Evolutionary conservation across 2,329 filamentous ascomycete genomes (phyloP).

Genomic region (Fusarium sp.): DNA sequence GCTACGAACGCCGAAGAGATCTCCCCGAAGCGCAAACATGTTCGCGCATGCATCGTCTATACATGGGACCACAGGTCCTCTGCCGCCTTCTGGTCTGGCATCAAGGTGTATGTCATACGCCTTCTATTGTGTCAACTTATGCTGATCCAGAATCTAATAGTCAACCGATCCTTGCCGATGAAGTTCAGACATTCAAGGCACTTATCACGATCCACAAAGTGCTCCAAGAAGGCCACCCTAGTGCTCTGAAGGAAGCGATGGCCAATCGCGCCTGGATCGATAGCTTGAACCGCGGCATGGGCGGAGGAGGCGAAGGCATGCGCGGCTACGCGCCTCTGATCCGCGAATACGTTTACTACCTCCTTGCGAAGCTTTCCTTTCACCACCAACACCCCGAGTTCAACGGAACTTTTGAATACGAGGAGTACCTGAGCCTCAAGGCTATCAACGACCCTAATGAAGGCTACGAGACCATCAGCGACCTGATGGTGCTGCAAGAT

Average conservation of each 20-base stretch:
- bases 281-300: slow-evolving; percentile 84
- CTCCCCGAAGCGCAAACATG: slow-evolving; percentile 87
- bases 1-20: slow-evolving; percentile 76
- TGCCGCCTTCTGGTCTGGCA: slow-evolving; percentile 93
- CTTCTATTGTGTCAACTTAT: slow-evolving; percentile 13
- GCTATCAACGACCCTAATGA: slow-evolving; percentile 99
- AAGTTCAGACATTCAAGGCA: slow-evolving; percentile 98
- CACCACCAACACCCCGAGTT: slow-evolving; percentile 97
- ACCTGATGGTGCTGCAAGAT: slow-evolving; percentile 96
- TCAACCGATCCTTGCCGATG: slow-evolving; percentile 97
- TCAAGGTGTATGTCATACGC: slow-evolving; percentile 86
- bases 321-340: slow-evolving; percentile 93
- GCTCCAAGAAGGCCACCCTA: slow-evolving; percentile 93
- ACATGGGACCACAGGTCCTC: slow-evolving; percentile 99
- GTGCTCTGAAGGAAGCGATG: slow-evolving; percentile 88
- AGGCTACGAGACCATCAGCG: slow-evolving; percentile 95
- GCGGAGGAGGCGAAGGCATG: slow-evolving; percentile 84
- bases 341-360: slow-evolving; percentile 94
- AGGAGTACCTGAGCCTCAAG: slow-evolving; percentile 98
- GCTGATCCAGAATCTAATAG: slow-evolving; percentile 57
- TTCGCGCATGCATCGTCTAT: slow-evolving; percentile 96
- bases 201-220: slow-evolving; percentile 98
- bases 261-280: slow-evolving; percentile 91
- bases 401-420: slow-evolving; percentile 98
- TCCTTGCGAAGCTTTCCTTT: slow-evolving; percentile 95